Percentiles rank a stretch among this genome's conserved stretches.
These are phyloP conservation scores for Larix kaempferi DNA, from an alignment of 75 land plant genomes.

Conservation along the genomic window DNA sequence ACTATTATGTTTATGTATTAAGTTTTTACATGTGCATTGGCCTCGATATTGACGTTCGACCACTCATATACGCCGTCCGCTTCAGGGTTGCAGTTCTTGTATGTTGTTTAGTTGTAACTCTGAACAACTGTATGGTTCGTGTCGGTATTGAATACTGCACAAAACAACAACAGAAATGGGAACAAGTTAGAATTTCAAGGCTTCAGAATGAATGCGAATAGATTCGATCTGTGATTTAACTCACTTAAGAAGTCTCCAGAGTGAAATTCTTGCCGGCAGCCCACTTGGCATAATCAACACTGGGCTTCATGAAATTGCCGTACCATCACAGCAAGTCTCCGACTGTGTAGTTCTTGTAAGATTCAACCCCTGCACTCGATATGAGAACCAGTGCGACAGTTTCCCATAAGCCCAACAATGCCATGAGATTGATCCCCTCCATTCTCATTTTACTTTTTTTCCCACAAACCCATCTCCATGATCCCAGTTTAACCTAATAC, in stretches of 20 bases:
- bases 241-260: conserved; percentile 72
- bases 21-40: too few relatives aligned
- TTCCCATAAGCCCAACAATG: too few relatives aligned
- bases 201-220: too few relatives aligned
- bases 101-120: conserved; percentile 55
- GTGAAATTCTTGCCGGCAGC: conserved; percentile 44
- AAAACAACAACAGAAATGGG: neutral
- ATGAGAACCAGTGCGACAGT: too few relatives aligned
- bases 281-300: conserved; percentile 60
- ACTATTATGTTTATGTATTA: too few relatives aligned
- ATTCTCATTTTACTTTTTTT: too few relatives aligned
- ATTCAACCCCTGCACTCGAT: neutral
- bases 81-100: conserved; percentile 31
- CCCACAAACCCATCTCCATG: too few relatives aligned
- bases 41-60: conserved; percentile 24
- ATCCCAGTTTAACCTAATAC: too few relatives aligned
- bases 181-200: too few relatives aligned
- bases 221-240: neutral
- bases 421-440: too few relatives aligned
- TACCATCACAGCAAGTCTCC: conserved; percentile 63
- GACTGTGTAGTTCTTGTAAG: conserved; percentile 62
- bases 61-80: conserved; percentile 31
- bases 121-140: conserved; percentile 61
- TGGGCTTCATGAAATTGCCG: conserved; percentile 33
- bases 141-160: conserved; percentile 70